Percentiles rank a stretch among this genome's conserved stretches.
Evolutionary conservation across 768 basidiomycete species (phyloP).

Genomic region (Kwoniella europaea): DNA sequence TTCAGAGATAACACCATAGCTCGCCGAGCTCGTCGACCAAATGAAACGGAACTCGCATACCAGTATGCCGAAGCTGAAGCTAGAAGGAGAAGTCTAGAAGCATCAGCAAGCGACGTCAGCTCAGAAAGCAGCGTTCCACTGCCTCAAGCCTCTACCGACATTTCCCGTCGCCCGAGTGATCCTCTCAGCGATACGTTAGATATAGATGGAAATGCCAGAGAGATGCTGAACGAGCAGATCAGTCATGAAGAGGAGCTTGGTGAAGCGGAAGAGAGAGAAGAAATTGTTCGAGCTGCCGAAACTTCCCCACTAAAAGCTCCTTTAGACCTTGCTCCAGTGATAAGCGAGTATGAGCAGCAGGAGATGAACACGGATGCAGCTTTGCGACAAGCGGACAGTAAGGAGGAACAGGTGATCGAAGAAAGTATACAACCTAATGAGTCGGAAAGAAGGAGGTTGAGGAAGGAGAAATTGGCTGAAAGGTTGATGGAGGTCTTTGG

Average conservation of each 20-base stretch:
- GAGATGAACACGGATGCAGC: constrained; percentile 36
- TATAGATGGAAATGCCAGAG: constrained; percentile 10
- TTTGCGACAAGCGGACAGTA: constrained; percentile 28
- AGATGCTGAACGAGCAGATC: constrained; percentile 28
- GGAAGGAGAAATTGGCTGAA: constrained; percentile 69
- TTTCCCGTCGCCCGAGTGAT: neutral
- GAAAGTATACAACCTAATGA: constrained; percentile 29
- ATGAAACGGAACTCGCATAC: constrained; percentile 37
- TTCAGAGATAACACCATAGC: constrained; percentile 52
- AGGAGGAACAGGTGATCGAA: constrained; percentile 35
- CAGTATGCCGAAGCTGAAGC: constrained; percentile 32
- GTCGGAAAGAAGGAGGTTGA: constrained; percentile 36
- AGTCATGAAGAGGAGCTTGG: constrained; percentile 36
- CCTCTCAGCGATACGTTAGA: neutral
- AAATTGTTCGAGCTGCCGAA: constrained; percentile 31
- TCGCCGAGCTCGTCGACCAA: constrained; percentile 44
- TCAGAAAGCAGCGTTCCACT: constrained; percentile 19
- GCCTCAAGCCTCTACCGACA: constrained; percentile 3
- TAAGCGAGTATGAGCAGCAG: constrained; percentile 19
- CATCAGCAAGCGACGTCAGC: neutral
- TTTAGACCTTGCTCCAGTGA: constrained; percentile 19
- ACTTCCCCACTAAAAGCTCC: neutral
- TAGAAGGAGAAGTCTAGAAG: constrained; percentile 8
- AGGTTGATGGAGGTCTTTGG: constrained; percentile 90
- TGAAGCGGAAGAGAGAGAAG: constrained; percentile 35